Evolutionary conservation across 495 filamentous ascomycete genomes (phyloP), one percentile per base, ranked within the genome.

Genomic region (Aspergillus incahuasiensis): DNA sequence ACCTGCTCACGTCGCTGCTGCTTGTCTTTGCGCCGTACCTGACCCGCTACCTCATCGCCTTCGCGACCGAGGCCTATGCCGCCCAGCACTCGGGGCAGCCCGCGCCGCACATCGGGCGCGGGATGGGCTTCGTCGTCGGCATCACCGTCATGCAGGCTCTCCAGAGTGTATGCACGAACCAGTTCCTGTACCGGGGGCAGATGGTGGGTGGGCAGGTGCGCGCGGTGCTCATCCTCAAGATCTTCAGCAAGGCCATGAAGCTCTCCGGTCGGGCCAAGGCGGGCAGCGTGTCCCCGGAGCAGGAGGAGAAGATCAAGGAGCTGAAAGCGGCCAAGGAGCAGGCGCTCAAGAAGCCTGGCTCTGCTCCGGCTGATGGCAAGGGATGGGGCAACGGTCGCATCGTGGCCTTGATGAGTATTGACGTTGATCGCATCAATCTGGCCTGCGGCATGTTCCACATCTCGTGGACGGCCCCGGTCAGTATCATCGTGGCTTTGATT

Each of bases 351-450:
- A 65, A 68, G 11, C 63, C 62, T 18, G 56, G 20, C 74, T 56
- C 60, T 30, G 71, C 57, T 21, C 48, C 47, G 8, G 83, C 82
- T 15, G 86, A 91, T 59, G 87, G 87, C 21, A 78, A 79, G 6
- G 91, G 91, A 18, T 97, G 92, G 92, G 83, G 83, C 42, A 97
- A 97, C 63, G 92, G 92, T 18, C 82, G 88, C 52, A 87, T 97
- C 25, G 81, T 92, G 57, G 95, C 92, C 52, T 65, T 97, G 61
- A 97, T 97, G 92, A 88, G 87, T 53, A 89, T 91, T 38, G 92
- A 97, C 62, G 91, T 92, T 15, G 91, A 92, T 70, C 88, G 91
- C 48, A 78, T 97, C 56, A 91, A 96, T 63, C 83, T 88, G 63
- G 90, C 90, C 3, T 87, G 77, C 13, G 89, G 88, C 48, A 82